Evolutionary conservation across 805 yeast genomes (phyloP), one percentile per base, ranked within the genome.

Genomic region (Zygosaccharomyces gambellarensis): DNA sequence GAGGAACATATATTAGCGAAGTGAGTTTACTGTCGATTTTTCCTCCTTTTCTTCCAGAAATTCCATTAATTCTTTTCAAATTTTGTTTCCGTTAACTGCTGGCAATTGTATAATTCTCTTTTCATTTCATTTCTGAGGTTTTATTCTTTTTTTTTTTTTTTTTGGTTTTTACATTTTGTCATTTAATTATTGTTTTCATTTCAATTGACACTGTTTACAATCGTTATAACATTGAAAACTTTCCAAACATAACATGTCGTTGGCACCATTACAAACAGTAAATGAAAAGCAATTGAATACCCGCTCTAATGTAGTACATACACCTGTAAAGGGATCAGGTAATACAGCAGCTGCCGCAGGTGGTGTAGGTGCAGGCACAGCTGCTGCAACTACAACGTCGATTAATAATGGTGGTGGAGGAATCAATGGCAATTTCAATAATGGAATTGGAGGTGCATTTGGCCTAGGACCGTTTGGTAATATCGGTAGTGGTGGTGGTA

Each of bases 271-370:
- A 46, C 67, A 66, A 54, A 49, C 67, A 12, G 64, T 66, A 30
- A 65, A 64, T 54, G 69, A 66, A 27, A 63, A 63, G 47, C 70
- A 63, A 45, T 52, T 66, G 43, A 66, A 66, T 56, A 60, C 67
- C 42, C 63, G 68, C 17, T 53, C 67, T 6, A 61, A 61, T 51
- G 44, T 46, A 30, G 43, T 59, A 34, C 63, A 57, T 46, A 65
- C 70, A 14, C 70, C 70, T 21, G 57, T 61, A n/a, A 65, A 64
- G 47, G 50, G 51, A 43, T 42, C 47, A 38, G 43, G 47, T 34
- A 45, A 36, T 31, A 45, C 40, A 42, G 42, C 47, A 29, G 49
- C 47, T 28, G 47, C 48, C n/a, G 45, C 41, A 43, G 46, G 40
- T 39, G 49, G 49, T n/a, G 28, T 36, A 19, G 45, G 32, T 31